A percentile compares a stretch with the other conserved stretches of the same genome.
Evolutionary conservation across 768 basidiomycete species (phyloP).

Genomic region (Suillus brevipes): DNA sequence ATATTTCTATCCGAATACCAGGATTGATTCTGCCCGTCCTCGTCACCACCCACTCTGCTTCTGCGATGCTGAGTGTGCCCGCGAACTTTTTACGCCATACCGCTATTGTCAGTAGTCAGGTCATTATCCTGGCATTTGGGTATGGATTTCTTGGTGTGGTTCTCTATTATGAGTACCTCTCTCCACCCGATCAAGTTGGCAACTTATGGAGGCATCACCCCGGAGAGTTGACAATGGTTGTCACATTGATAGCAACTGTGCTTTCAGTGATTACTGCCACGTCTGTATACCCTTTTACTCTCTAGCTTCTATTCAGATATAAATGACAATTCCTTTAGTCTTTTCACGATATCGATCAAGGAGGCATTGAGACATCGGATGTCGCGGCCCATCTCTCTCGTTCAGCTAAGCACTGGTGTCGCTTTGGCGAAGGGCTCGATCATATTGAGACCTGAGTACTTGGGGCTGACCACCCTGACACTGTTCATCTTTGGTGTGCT

Average conservation of each 20-base stretch:
- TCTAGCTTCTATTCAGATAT: neutral
- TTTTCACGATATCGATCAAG: too few species aligned
- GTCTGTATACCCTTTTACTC: neutral
- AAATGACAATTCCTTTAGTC: neutral
- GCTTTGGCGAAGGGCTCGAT: too few species aligned
- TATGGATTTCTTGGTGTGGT: conserved; percentile 12
- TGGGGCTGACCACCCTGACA: too few species aligned
- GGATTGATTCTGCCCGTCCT: neutral
- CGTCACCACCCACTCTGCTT: neutral
- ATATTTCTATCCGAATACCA: neutral
- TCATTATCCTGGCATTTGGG: conserved; percentile 6
- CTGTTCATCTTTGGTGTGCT: too few species aligned
- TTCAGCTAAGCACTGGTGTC: too few species aligned
- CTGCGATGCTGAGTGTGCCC: neutral
- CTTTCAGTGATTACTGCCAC: conserved; percentile 3
- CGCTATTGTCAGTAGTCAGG: neutral
- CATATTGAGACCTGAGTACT: too few species aligned
- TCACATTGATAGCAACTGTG: conserved; percentile 10
- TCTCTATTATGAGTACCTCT: conserved; percentile 1
- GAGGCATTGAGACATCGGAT: conserved; percentile 1
- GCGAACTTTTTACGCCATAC: neutral
- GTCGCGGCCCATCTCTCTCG: too few species aligned
- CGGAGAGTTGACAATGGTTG: conserved; percentile 7
- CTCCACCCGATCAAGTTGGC: conserved; percentile 1
- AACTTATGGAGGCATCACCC: conserved; percentile 6